Conservation (phyloP, 805 yeast genomes). For the Candida sphagnicola region DNA sequence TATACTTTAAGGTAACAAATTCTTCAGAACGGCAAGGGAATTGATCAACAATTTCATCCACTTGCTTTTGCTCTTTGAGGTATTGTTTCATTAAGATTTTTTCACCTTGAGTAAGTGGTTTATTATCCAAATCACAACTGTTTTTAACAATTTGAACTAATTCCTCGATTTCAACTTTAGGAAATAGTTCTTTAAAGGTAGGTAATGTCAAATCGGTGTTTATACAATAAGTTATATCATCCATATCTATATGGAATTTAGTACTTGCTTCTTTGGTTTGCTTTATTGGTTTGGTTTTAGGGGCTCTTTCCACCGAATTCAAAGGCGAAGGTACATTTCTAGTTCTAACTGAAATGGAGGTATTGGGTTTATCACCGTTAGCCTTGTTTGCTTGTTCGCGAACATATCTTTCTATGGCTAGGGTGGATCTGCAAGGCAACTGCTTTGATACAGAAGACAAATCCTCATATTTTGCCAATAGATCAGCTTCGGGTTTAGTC, state of each 20-base stretch:
- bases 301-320: too few relatives aligned
- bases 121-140: slow-evolving; percentile 14
- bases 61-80: slow-evolving; percentile 11
- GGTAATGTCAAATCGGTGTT: slow-evolving; percentile 15
- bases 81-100: slow-evolving; percentile 14
- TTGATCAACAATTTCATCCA: slow-evolving; percentile 11
- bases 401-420: neutral
- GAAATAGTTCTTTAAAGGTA: slow-evolving; percentile 11
- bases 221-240: slow-evolving; percentile 12
- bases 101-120: slow-evolving; percentile 23
- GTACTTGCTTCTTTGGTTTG: too few relatives aligned
- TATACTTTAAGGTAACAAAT: slow-evolving; percentile 17
- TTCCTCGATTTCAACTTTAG: slow-evolving; percentile 7
- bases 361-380: too few relatives aligned
- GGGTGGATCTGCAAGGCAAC: neutral
- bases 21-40: slow-evolving; percentile 22
- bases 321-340: too few relatives aligned
- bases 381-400: neutral
- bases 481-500: slow-evolving; percentile 1
- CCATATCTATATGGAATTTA: slow-evolving; percentile 3
- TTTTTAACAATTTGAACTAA: slow-evolving; percentile 2
- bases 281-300: too few relatives aligned
- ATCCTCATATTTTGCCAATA: neutral
- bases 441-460: neutral
- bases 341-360: too few relatives aligned